Percentiles rank a stretch among this genome's conserved stretches.
Evolutionary conservation across 768 basidiomycete genomes (phyloP).

Genomic region (Cystofilobasidium capitatum): DNA sequence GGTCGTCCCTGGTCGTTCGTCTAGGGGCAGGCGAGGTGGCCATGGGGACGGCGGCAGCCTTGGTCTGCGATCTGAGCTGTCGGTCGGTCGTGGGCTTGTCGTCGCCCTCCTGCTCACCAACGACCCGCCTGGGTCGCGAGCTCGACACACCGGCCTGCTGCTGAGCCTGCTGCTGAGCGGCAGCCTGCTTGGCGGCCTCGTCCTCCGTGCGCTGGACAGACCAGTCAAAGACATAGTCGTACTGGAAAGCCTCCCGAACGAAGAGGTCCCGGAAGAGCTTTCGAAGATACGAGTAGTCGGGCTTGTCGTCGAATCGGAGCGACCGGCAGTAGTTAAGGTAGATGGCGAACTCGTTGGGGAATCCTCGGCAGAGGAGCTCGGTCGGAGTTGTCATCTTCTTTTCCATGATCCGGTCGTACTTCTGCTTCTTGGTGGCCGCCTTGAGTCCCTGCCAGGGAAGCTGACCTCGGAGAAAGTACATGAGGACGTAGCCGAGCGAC

Average conservation of each 20-base stretch:
- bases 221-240: constrained; percentile 99
- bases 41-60: constrained; percentile 20
- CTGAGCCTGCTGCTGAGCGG: background rate
- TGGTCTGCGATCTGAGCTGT: constrained; percentile 26
- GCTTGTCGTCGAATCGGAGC: constrained; percentile 98
- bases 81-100: constrained; percentile 17
- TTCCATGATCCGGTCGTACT: constrained; percentile 99
- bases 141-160: constrained; percentile 4
- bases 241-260: constrained; percentile 84
- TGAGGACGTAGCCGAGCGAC: constrained; percentile 95
- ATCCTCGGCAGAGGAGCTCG: constrained; percentile 94
- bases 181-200: background rate
- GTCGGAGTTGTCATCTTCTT: constrained; percentile 62
- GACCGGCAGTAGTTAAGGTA: constrained; percentile 99
- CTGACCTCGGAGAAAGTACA: constrained; percentile 99
- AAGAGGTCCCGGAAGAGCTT: constrained; percentile 96
- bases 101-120: constrained; percentile 8
- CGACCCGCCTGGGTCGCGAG: constrained; percentile 19
- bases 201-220: constrained; percentile 32
- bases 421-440: constrained; percentile 99
- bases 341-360: constrained; percentile 98
- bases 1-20: constrained; percentile 11
- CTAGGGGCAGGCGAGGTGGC: constrained; percentile 11
- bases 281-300: constrained; percentile 97
- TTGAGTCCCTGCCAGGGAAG: constrained; percentile 99